Conservation (phyloP, 2,329 filamentous ascomycete genomes). For the Botryotinia globosa region DNA sequence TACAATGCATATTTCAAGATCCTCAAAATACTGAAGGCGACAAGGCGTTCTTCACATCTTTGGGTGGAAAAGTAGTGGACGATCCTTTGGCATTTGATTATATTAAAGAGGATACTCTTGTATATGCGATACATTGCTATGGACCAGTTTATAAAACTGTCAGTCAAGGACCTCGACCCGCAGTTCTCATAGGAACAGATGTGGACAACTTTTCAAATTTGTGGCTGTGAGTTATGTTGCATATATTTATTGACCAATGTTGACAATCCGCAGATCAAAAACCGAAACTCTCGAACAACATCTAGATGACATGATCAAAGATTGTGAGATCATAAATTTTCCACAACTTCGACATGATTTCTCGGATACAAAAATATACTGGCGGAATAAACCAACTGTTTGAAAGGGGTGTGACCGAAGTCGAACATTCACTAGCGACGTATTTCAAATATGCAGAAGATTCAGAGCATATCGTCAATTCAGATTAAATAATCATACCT, state of each 20-base stretch:
- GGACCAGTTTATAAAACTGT: slow-evolving; percentile 34
- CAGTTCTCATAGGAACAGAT: slow-evolving; percentile 36
- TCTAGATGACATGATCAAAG: slow-evolving; percentile 32
- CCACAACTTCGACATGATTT: slow-evolving; percentile 38
- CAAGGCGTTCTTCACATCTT: slow-evolving; percentile 32
- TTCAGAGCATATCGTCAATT: background rate
- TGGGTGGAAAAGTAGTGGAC: slow-evolving; percentile 33
- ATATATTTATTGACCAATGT: background rate
- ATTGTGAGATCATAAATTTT: slow-evolving; percentile 33
- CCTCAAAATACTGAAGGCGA: slow-evolving; percentile 37
- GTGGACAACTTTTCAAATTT: slow-evolving; percentile 34
- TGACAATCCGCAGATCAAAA: slow-evolving; percentile 22
- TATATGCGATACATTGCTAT: slow-evolving; percentile 41
- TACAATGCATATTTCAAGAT: slow-evolving; percentile 33
- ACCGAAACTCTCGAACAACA: slow-evolving; percentile 19
- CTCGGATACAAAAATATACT: slow-evolving; percentile 38
- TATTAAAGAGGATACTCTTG: slow-evolving; percentile 32
- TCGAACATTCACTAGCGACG: background rate
- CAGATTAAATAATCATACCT: background rate
- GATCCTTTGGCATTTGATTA: slow-evolving; percentile 35
- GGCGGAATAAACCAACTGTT: slow-evolving; percentile 22
- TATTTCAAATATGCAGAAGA: background rate
- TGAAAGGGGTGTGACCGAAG: slow-evolving; percentile 3
- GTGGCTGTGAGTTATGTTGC: slow-evolving; percentile 26
- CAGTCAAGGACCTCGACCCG: slow-evolving; percentile 29